Base-by-base conservation (phyloP, 2,329 filamentous ascomycete species). In the Xylaria sp. region DNA sequence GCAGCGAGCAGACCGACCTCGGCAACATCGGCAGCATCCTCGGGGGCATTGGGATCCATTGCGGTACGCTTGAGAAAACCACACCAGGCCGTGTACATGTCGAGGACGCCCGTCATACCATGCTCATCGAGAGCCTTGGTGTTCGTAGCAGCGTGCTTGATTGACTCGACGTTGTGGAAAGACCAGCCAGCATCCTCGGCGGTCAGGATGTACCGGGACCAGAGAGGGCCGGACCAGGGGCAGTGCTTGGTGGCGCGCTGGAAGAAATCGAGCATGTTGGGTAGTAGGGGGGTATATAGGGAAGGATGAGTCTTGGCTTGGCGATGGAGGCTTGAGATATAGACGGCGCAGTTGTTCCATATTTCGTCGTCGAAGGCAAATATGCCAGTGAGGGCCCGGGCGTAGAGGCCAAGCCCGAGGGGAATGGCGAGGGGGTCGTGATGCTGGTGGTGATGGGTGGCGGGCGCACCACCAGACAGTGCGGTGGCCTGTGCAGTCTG, bases 31-130 rank as follows among this genome's bases (percentile, higher is more conserved):
- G 90, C 83, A 55, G 94, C 91, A 73, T 97, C 93, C 60, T 94
- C 91, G 1, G 86, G 86, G 1, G 90, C 87, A 61, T 87, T 86
- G 1, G 87, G 83, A 58, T 87, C 82, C 79, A 96, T 93, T 17
- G 94, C 92, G 49, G 89, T 89, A 23, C 95, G 90, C 67, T 94
- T 92, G 19, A 99, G 83, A 69, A 94, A 98, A 51, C 92, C 93
- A 72, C 94, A 97, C 95, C 95, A 99, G 0, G 93, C 90, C 54
- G 92, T 88, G 72, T 97, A 93, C 72, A 98, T 92, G 70, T 96
- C 92, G 61, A 98, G 85, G 31, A 97, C 87, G 67, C 93, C 91
- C 51, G 92, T 87, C 83, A 97, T 90, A 23, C 93, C 93, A 63
- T 92, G 88, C 65, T 90, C 88, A 73, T 96, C 93, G 4, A 98